Evolutionary conservation across 1,284 basidiomycete genomes (phyloP).

Genomic region (Malassezia globosa): DNA sequence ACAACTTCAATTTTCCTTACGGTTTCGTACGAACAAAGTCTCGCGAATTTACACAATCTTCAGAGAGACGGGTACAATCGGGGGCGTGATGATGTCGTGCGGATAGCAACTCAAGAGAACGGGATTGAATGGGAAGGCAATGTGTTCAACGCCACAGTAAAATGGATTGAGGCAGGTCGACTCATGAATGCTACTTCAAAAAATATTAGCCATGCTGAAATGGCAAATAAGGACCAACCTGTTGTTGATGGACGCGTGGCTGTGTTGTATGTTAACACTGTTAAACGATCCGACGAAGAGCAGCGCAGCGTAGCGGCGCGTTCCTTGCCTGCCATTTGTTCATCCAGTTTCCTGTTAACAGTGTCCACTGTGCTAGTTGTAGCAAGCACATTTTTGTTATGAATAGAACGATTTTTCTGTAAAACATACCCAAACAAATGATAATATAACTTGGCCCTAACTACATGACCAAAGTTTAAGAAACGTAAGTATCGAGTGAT

Average conservation of each 20-base stretch:
- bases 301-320: background rate
- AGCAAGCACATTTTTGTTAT: too few relatives aligned
- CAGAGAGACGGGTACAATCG: constrained; percentile 33
- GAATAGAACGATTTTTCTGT: too few relatives aligned
- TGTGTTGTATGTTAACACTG: constrained; percentile 50
- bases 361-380: too few relatives aligned
- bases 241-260: constrained; percentile 77
- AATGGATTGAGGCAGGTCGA: constrained; percentile 35
- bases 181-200: constrained; percentile 44
- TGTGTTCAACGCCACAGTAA: constrained; percentile 29
- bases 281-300: constrained; percentile 1
- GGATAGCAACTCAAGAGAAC: constrained; percentile 37
- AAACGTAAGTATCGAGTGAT: too few relatives aligned
- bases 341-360: too few relatives aligned
- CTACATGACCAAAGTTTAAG: too few relatives aligned
- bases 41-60: constrained; percentile 26
- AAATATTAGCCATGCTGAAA: constrained; percentile 59
- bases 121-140: constrained; percentile 47
- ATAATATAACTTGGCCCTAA: too few relatives aligned
- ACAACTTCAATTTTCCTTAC: constrained; percentile 73
- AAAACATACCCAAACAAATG: too few relatives aligned
- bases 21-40: constrained; percentile 30
- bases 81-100: constrained; percentile 59
- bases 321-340: too few relatives aligned
- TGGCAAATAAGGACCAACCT: constrained; percentile 55